These are phyloP conservation scores for Leccinum uliginosum DNA, from an alignment of 768 basidiomycete species.

Conservation along the genomic window DNA sequence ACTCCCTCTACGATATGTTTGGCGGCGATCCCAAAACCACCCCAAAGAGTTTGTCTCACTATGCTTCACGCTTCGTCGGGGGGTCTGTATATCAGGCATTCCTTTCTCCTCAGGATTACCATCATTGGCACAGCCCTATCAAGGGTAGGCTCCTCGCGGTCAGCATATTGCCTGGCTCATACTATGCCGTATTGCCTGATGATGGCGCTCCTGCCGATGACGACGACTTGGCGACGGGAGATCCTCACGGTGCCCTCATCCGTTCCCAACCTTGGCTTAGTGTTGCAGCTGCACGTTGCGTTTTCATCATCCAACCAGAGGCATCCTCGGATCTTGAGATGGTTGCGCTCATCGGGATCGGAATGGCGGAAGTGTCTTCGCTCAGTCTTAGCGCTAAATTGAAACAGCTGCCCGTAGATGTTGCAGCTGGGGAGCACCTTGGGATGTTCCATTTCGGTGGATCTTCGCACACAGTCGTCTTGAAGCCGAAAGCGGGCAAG, in stretches of 20 bases:
- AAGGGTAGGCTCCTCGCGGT: constrained; percentile 6
- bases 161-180: constrained; percentile 32
- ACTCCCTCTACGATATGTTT: constrained; percentile 56
- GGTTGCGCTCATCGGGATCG: constrained; percentile 51
- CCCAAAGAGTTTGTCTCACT: not conserved
- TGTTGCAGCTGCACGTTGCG: constrained; percentile 42
- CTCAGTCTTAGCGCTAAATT: constrained; percentile 35
- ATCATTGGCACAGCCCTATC: constrained; percentile 60
- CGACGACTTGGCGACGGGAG: not conserved
- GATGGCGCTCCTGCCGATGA: not conserved
- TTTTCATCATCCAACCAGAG: constrained; percentile 53
- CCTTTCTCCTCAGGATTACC: constrained; percentile 48
- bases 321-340: constrained; percentile 43
- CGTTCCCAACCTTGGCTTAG: constrained; percentile 41
- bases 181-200: constrained; percentile 15
- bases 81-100: constrained; percentile 55
- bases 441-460: constrained; percentile 67
- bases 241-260: constrained; percentile 18
- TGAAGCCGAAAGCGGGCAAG: constrained; percentile 15
- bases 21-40: constrained; percentile 7
- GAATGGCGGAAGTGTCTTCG: constrained; percentile 63
- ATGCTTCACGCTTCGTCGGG: constrained; percentile 39
- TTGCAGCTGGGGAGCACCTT: constrained; percentile 48
- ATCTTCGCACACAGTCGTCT: constrained; percentile 43
- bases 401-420: constrained; percentile 12